Base-by-base conservation (phyloP, 352 stramenopile species). In the Phytopythium litorale region DNA sequence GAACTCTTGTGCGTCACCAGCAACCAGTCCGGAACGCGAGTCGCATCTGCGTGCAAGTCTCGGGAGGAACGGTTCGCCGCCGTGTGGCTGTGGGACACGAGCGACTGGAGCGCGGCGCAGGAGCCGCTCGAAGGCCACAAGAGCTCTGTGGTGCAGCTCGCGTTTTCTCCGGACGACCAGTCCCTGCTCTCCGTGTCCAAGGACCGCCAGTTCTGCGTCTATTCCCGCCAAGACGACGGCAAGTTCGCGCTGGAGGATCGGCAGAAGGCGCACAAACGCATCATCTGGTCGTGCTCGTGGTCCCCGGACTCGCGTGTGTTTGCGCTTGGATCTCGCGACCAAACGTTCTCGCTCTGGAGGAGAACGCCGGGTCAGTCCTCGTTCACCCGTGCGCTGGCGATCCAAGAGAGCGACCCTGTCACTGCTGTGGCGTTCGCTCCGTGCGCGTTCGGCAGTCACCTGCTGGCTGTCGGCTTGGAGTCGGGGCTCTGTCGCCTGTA, bases 221-320 rank as follows among this genome's bases (percentile, higher is more conserved):
- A 87, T 49, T 57, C 75, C n/a, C 69, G 60, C 19, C 48, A 65
- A 11, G 15, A 43, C 13, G 68, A 70, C 19, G 60, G 53, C 1
- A 65, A 67, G 18, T 94, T 78, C 57, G 50, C 49, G 12, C 70
- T 91, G 11, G 48, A 69, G 8, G 59, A 80, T n/a, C 71, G 67
- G 9, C 63, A 84, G 38, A 92, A 89, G 67, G 79, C 79, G 15
- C 84, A 94, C 63, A 81, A 87, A 52, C 77, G 84, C 7, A 94
- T 91, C 40, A 87, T 94, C 48, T 94, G 84, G 84, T 89, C 73
- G 57, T 92, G 82, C 46, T 79, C 78, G 19, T 94, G 84, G 84
- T 63, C 81, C 5, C 78, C 81, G 5, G 75, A 91, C 63, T 86
- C 80, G 15, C 55, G 45, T 7, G 46, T 85, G 25, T 87, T 94